phyloP scores from a whole-genome alignment of 352 stramenopile genomes.

The Phytopythium aichiense region DNA sequence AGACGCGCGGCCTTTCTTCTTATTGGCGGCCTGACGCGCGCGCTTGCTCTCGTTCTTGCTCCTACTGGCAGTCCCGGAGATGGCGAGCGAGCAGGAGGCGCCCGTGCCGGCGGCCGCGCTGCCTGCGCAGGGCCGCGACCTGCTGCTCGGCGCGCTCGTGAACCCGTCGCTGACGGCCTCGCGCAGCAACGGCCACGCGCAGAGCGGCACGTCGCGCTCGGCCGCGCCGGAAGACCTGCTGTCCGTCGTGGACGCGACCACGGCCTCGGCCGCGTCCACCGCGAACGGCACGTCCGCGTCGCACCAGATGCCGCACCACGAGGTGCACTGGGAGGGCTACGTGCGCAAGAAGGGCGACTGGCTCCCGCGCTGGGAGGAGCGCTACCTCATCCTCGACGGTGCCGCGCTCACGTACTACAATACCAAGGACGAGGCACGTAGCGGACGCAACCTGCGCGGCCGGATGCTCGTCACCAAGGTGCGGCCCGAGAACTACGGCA shows the following conservation, averaged over 20 bases:
- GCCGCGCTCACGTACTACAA: slow-evolving; percentile 86
- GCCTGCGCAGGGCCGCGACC: slow-evolving; percentile 31
- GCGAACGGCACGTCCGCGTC: slow-evolving; percentile 28
- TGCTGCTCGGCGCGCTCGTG: slow-evolving; percentile 36
- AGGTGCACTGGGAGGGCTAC: slow-evolving; percentile 88
- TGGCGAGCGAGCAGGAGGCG: slow-evolving; percentile 15
- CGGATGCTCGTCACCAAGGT: slow-evolving; percentile 82
- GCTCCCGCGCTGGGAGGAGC: slow-evolving; percentile 88
- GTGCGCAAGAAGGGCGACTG: slow-evolving; percentile 88
- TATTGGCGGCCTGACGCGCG: no score
- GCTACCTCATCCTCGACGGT: slow-evolving; percentile 84
- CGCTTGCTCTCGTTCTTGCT: no score
- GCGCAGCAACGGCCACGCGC: slow-evolving; percentile 6
- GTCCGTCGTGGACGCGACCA: slow-evolving; percentile 7
- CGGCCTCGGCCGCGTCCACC: slow-evolving; percentile 21
- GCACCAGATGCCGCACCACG: slow-evolving; percentile 39
- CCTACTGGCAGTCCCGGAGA: background rate
- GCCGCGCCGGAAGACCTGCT: slow-evolving; percentile 4
- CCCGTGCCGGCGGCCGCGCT: slow-evolving; percentile 18
- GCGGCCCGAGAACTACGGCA: slow-evolving; percentile 82
- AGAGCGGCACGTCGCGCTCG: slow-evolving; percentile 10
- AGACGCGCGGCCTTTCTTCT: no score
- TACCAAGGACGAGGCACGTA: slow-evolving; percentile 81
- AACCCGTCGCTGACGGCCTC: slow-evolving; percentile 10
- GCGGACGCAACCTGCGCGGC: slow-evolving; percentile 71